Evolutionary conservation across 2,329 filamentous ascomycete genomes (phyloP), one percentile per base, ranked within the genome.

Genomic region (Fusarium bulbicola): DNA sequence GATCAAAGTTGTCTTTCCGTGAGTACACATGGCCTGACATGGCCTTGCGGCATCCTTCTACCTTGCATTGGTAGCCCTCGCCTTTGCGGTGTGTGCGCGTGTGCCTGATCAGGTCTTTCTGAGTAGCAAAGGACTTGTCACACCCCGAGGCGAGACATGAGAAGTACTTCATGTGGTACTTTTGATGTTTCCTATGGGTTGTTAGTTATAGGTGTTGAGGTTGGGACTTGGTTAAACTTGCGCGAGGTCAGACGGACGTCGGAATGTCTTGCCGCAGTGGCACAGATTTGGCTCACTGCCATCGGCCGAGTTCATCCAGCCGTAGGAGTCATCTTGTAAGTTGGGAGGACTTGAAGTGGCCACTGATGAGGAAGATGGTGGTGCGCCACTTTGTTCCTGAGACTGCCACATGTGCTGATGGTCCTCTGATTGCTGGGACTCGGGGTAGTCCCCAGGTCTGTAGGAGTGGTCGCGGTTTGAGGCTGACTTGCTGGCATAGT

Each of bases 141-240:
- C 76, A 78, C 18, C 73, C 75, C 3, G 70, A 67, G 43, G 70
- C 75, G 21, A 78, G 75, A 66, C 76, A 78, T 28, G 75, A 72
- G 46, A 76, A 78, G 70, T 76, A 75, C 62, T 78, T 78, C 63
- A 78, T 74, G 64, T 78, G 76, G 52, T 78, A 78, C 60, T 78
- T 78, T 68, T 78, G 75, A 52, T 78, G 76, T 57, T 78, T 78
- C 18, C 76, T 78, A 36, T 15, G 12, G 24, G 24, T 42, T 21
- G 34, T 75, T 63, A 77, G 60, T 53, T 46, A 30, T 30, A 20
- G 42, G 24, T 28, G 13, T 21, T 15, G 14, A 28, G 28, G 16
- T 12, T 40, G 24, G 21, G 50, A 10, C 52, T 11, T 12, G 36
- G 3, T 32, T 21, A 39, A 42, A 54, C 76, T 75, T 71, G 78